Base-by-base conservation (phyloP, 768 basidiomycete genomes). In the Boletellus sp. region DNA sequence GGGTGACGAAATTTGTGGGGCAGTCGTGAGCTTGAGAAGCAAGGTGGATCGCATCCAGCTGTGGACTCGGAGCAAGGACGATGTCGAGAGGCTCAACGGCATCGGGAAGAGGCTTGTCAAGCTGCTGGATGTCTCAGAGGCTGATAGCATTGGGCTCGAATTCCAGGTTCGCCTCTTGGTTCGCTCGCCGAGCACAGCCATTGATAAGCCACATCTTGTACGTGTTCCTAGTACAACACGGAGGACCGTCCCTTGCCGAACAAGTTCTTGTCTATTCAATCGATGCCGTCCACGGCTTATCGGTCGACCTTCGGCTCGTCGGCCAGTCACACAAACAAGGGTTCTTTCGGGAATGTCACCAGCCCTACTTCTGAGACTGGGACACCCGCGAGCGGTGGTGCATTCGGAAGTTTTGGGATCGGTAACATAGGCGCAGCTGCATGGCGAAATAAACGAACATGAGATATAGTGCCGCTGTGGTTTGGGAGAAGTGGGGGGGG, bases 41-140 rank as follows among this genome's bases (percentile, higher is more conserved):
- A 93, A 91, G 69, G 83, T 91, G 45, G 90, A 95, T 63, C 75
- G 94, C 45, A 90, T 96, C 47, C 94, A 96, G 67, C 70, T 97
- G 32, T 97, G 94, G 94, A 88, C 85, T 38, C 74, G 94, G 52
- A 77, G 74, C 57, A 90, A 90, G 70, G 89, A 92, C 37, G 90
- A 95, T 56, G 84, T 92, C 1, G 87, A 91, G 65, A 79, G 77
- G 67, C 69, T 95, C 53, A 95, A 96, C 66, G 77, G 75, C 17
- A 87, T 95, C 52, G 94, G 90, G 24, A 87, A 82, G 74, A 84
- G 82, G 65, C 72, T 95, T 36, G 81, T 91, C 50, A 89, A 90
- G 67, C 65, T 90, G 19, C 74, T 96, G 62, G 91, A 91, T 58
- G 72, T 95, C 20, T 87, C 85, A 7, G 90, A 94, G 65, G 80